Percentiles rank a stretch among this genome's conserved stretches.
These are phyloP conservation scores for Plenodomus tracheiphilus DNA, from an alignment of 2,329 filamentous ascomycete species.

Conservation along the genomic window DNA sequence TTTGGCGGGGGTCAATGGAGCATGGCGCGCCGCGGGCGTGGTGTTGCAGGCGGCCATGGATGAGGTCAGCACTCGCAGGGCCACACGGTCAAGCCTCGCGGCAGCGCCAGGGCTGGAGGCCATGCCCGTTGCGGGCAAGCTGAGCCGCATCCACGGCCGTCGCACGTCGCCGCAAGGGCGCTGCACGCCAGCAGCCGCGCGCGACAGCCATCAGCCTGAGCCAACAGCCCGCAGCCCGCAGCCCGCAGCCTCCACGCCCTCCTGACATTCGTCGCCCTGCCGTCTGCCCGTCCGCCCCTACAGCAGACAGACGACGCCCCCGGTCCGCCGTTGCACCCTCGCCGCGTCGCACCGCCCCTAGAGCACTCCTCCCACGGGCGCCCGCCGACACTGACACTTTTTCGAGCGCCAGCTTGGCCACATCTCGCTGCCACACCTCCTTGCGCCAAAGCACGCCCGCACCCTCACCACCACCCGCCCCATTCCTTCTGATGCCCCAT, in stretches of 20 bases:
- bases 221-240: no score
- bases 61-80: constrained; percentile 14
- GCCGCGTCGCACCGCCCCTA: constrained; percentile 3
- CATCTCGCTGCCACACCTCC: constrained; percentile 33
- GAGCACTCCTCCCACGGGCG: constrained; percentile 5
- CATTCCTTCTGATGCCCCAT: constrained; percentile 37
- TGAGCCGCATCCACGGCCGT: constrained; percentile 5
- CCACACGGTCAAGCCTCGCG: neutral
- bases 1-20: constrained; percentile 29
- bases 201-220: neutral
- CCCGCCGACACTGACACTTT: constrained; percentile 12
- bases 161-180: constrained; percentile 12
- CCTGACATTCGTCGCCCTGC: no score
- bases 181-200: constrained; percentile 2
- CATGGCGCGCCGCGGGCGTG: constrained; percentile 12
- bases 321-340: no score
- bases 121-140: constrained; percentile 3
- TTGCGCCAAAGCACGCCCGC: constrained; percentile 23
- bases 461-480: constrained; percentile 12
- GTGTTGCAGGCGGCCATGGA: neutral
- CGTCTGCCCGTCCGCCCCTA: no score
- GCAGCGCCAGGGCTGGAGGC: no score
- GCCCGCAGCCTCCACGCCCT: no score
- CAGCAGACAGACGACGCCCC: no score
- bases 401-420: constrained; percentile 33